Base-by-base conservation (phyloP, 768 basidiomycete species). In the Lactifluus volemus region DNA sequence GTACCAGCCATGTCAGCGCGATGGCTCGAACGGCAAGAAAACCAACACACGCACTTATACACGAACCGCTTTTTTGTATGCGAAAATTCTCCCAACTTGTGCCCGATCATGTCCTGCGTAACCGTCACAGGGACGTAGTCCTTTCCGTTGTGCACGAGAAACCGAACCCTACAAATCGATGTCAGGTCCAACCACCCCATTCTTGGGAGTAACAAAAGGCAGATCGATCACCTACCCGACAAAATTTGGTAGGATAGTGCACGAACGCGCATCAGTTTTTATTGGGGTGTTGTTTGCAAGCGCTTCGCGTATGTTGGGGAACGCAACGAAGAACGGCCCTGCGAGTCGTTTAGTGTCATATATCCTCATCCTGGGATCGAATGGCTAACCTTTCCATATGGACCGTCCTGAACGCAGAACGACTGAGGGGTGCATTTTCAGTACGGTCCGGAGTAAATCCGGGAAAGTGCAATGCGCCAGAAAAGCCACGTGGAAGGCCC, bases 41-140 rank as follows among this genome's bases (percentile, higher is more conserved):
- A 47, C 25, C 11, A 34, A 63, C 58, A 49, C 42, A 84, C 90
- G 70, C 70, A 93, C 93, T 84, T 89, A 77, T 85, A 93, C 36
- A 78, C 81, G 72, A 94, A 95, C 57, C 82, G 82, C 73, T 92
- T 94, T 76, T 88, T 86, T 39, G 95, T 98, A 66, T 86, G 83
- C 44, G 92, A 77, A 73, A 98, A 98, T 78, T 98, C 94, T 55
- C 96, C 96, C 55, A 98, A 74, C 73, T 99, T 99, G 72, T 99
- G 95, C 0, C 96, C 96, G 1, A 99, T 92, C 96, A 98, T 98
- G 72, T 98, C 96, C 71, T 95, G 92, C 4, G 90, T 93, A 65
- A 99, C 80, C 48, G 79, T 74, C 44, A 99, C 87, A 0, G 94
- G 94, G 5, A 86, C 60, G 72, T 92, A 96, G 68, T 91, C 84